Evolutionary conservation across 1,139 yeast genomes (phyloP), one percentile per base, ranked within the genome.

Genomic region (Citeromyces hawaiiensis): DNA sequence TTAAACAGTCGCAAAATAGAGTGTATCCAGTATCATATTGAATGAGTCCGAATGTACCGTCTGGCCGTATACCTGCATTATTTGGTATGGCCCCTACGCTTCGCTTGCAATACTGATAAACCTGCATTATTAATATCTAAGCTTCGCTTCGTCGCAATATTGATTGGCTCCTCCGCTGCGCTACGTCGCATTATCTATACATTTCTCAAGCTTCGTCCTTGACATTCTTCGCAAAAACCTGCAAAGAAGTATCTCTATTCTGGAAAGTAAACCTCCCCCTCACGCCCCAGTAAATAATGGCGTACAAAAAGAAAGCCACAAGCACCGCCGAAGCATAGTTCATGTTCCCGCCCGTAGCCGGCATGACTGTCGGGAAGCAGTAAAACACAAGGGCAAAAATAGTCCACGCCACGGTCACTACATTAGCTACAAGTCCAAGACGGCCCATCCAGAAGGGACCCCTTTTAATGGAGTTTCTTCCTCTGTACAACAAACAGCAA

Each of bases 371-470:
- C 2, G 73, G 73, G 48, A 68, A 60, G 36, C 68, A 63, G 47
- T 59, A 65, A 49, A 68, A 66, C 2, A 66, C 53, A 8, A 64
- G 46, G 30, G 68, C 58, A 46, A 68, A 68, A 0, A 60, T 23
- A 1, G 72, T 56, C 72, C 73, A 68, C 8, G 41, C 42, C 9
- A 64, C 42, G 14, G 59, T 49, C 5, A 64, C 53, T 31, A 72
- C 54, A 55, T 79, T 78, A 42, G 76, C 64, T 44, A 73, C 54
- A 3, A 64, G 50, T 25, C 91, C 88, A 45, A 74, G 42, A 44
- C 66, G 64, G 13, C 87, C 87, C 39, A 72, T 49, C 82, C 83
- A 76, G 53, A 76, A 67, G 31, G 86, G 83, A 33, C 88, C 88
- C 51, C 73, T 81, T 45, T 60, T 65, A 48, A 80, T 74, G 47